phyloP scores from a whole-genome alignment of 1,284 basidiomycete species.

The Chalciporus piperatoides region DNA sequence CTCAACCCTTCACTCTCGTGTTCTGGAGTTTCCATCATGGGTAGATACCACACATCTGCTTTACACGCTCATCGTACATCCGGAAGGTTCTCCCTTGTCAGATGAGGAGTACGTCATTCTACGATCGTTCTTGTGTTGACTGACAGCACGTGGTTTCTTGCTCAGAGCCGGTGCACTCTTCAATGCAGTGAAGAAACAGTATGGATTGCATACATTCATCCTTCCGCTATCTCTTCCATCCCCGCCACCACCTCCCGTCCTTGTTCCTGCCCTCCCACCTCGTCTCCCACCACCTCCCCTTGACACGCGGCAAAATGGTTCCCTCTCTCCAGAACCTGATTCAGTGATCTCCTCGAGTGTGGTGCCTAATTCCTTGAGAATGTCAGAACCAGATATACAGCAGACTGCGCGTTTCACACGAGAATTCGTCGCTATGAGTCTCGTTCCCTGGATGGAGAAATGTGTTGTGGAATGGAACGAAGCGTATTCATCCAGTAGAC shows the following conservation, averaged over 20 bases:
- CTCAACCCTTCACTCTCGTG: constrained; percentile 61
- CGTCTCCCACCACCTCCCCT: constrained; percentile 55
- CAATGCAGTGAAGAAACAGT: constrained; percentile 81
- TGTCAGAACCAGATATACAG: constrained; percentile 78
- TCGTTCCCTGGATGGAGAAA: constrained; percentile 97
- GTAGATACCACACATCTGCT: constrained; percentile 66
- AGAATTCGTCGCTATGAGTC: constrained; percentile 87
- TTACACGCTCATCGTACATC: constrained; percentile 74
- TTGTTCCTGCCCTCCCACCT: constrained; percentile 60
- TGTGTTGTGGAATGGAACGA: constrained; percentile 95
- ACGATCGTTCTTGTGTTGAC: not conserved
- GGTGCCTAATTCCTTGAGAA: constrained; percentile 45
- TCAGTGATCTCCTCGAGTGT: constrained; percentile 11
- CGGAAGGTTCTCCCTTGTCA: constrained; percentile 61
- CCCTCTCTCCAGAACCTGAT: constrained; percentile 11
- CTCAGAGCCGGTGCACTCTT: constrained; percentile 67
- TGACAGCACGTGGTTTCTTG: constrained; percentile 12
- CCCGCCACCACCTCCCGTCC: constrained; percentile 58
- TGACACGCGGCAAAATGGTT: constrained; percentile 30
- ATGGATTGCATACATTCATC: constrained; percentile 69
- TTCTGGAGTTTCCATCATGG: constrained; percentile 69
- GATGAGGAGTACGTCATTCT: constrained; percentile 66
- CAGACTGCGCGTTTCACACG: constrained; percentile 80
- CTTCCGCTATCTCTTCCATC: constrained; percentile 59
- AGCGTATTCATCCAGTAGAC: constrained; percentile 78